Conservation (phyloP, 176 grass and related monocot species). For the Pontederia crassipes region DNA sequence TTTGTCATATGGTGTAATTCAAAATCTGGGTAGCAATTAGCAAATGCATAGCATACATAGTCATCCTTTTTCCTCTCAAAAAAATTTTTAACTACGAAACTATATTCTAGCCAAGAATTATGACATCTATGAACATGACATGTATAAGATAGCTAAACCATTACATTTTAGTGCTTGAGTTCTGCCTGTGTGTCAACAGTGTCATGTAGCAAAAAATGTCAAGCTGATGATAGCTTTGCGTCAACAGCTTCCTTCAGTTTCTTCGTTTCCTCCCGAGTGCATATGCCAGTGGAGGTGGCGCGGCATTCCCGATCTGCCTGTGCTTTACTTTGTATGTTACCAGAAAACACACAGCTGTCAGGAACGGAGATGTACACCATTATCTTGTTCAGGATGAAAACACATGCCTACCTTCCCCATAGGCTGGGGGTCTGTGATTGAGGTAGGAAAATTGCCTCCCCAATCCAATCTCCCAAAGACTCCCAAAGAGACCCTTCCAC, state of each 20-base stretch:
- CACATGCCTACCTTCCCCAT: conserved; percentile 96
- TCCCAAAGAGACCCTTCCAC: conserved; percentile 96
- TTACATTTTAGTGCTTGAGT: no score
- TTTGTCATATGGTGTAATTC: no score
- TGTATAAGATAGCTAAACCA: no score
- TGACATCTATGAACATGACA: no score
- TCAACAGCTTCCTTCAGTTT: conserved; percentile 60
- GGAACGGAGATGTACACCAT: no score
- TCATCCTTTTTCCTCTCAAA: no score
- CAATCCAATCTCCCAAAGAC: conserved; percentile 96
- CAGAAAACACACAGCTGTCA: conserved; percentile 33
- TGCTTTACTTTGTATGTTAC: conserved; percentile 68
- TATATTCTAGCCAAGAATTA: no score
- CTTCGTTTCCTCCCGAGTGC: conserved; percentile 52
- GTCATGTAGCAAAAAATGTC: no score
- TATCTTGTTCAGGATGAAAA: conserved; percentile 78
- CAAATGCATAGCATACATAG: no score
- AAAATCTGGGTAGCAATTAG: no score
- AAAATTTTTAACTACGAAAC: no score
- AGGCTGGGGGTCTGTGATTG: conserved; percentile 87
- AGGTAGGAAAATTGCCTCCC: conserved; percentile 98
- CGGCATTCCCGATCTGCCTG: conserved; percentile 70
- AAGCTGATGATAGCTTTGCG: conserved; percentile 2
- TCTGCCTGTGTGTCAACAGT: no score
- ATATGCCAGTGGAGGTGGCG: conserved; percentile 70